Evolutionary conservation across 23 red algal species (phyloP).

Genomic region (Gracilaria gracilis): DNA sequence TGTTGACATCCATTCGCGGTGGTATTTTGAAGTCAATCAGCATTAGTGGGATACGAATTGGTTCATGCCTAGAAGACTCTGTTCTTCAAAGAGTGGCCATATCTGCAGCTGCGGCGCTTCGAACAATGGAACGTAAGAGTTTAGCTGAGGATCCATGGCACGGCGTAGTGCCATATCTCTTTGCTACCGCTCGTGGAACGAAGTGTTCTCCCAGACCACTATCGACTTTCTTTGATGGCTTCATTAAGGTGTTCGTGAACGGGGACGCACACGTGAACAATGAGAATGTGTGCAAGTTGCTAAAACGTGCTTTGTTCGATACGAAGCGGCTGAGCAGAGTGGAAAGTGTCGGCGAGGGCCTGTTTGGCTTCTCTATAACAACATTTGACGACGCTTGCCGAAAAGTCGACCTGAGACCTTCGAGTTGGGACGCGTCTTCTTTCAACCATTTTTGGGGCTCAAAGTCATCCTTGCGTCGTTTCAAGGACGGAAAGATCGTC

Average conservation of each 20-base stretch:
- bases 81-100: constrained; percentile 25
- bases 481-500: constrained; percentile 78
- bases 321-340: constrained; percentile 32
- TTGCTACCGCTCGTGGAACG: constrained; percentile 49
- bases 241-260: constrained; percentile 23
- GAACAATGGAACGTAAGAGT: constrained; percentile 43
- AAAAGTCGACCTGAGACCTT: constrained; percentile 56
- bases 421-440: constrained; percentile 18
- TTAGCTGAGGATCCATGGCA: constrained; percentile 58
- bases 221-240: constrained; percentile 65
- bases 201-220: constrained; percentile 50
- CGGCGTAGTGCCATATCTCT: constrained; percentile 55
- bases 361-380: constrained; percentile 57
- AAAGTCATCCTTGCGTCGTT: constrained; percentile 68
- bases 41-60: constrained; percentile 29
- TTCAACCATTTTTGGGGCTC: constrained; percentile 78
- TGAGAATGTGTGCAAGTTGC: constrained; percentile 17
- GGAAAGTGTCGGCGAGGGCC: constrained; percentile 20
- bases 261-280: not conserved
- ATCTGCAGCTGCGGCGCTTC: constrained; percentile 24
- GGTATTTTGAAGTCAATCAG: constrained; percentile 26
- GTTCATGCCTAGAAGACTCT: constrained; percentile 17
- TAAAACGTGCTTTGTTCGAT: constrained; percentile 51
- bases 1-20: constrained; percentile 24
- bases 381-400: constrained; percentile 30